Base-by-base conservation (phyloP, 1,284 basidiomycete genomes). In the Ustilago vetiveriae region DNA sequence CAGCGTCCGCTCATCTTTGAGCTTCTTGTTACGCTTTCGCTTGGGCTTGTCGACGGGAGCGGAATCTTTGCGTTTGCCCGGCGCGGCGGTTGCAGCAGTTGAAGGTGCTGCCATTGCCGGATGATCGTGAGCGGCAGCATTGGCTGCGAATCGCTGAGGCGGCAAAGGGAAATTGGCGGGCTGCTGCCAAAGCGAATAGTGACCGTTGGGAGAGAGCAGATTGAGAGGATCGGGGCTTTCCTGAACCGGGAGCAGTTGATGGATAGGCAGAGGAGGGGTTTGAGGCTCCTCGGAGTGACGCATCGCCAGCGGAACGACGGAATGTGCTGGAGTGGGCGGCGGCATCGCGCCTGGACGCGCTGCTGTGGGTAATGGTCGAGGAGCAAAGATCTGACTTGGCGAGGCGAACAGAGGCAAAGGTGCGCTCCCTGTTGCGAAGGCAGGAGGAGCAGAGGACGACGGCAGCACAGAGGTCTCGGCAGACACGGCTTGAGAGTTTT, bases 151-250 rank as follows among this genome's bases (percentile, higher is more conserved):
- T 6, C 49, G 32, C 24, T 44, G 55, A 19, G 55, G 38, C 16
- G 37, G 40, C 10, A 47, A 29, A 1, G 57, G 29, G 21, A 48
- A 11, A 6, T 36, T 16, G 33, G 22, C 19, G 4, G 32, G 58
- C 13, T 49, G 50, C 35, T 64, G 60, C 66, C 60, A 63, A 26
- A 63, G 54, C 8, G 60, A 59, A 23, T 50, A 53, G 27, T 59
- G 55, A 13, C 24, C 40, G 33, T 60, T 51, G 16, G 66, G 66
- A 6, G 60, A 64, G 21, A 70, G 55, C 30, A 70, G 30, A 21
- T 68, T 72, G 54, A 72, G 64, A 2, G 69, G 69, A 49, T 72
- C 69, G 16, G 69, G 69, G 36, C 69, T 72, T 22, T 72, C 64
- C 32, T 68, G 65, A 4, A 63, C 54, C 0, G 54, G 29, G 32